Base-by-base conservation (phyloP, 2,329 filamentous ascomycete species). In the Aspergillus arachidicola region DNA sequence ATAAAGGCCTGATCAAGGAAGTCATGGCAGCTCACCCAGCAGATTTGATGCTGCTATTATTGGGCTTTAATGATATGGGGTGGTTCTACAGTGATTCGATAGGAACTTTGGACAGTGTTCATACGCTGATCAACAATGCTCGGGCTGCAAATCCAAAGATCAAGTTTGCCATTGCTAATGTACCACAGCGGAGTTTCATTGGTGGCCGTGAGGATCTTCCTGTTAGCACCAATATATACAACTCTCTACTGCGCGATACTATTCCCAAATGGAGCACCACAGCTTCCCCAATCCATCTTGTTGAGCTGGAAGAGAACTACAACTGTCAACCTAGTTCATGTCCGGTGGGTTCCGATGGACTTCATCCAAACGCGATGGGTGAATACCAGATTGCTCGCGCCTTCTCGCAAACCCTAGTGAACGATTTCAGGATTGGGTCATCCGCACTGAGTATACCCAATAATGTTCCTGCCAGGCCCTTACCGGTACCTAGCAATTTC, bases 311-410 rank as follows among this genome's bases (percentile, higher is more conserved):
- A n/a, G 23, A 38, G 23, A 45, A 57, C 36, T 57, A 57, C 19
- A 57, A 57, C 23, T 57, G 36, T 41, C 36, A 28, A 26, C 54
- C 36, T 43, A 26, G 41, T 21, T 38, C 34, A n/a, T 57, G 54
- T 30, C 54, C 54, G 19, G 54, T 41, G 23, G 54, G 54, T 19
- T 57, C 36, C n/a, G 54, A 57, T 57, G 54, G 54, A 57, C 54
- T 57, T 38, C 54, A 57, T n/a, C 54, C 54, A n/a, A 45, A 43
- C 38, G 36, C 36, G 21, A 57, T 57, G 36, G 54, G 54, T 41
- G 54, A 57, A 28, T 57, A 41, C 19, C 54, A 57, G 16, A 57
- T 57, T 28, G 54, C 54, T 21, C 54, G 26, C 34, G 54, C 54
- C n/a, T 57, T 57, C 41, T 38, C 54, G 11, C 36, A 19, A 38